Conservation (phyloP, 805 yeast genomes). For the Ogataea trehaloabstinens region DNA sequence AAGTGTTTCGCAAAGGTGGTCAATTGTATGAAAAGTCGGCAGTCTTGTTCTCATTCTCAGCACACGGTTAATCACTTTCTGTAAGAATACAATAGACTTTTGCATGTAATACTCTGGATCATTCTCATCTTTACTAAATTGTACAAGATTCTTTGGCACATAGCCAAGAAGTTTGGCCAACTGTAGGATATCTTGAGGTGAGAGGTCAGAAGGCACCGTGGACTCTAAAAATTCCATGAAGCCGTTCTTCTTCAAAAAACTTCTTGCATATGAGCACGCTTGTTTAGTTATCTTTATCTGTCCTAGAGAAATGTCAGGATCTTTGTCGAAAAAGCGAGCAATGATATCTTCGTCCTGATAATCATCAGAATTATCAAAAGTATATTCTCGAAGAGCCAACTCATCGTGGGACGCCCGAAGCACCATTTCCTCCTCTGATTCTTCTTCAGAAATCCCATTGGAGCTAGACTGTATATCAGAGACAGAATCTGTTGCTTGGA, state of each 20-base stretch:
- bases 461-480: too few relatives aligned
- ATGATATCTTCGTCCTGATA: slow-evolving; percentile 5
- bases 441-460: background rate
- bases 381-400: slow-evolving; percentile 7
- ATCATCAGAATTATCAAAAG: slow-evolving; percentile 4
- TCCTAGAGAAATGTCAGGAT: slow-evolving; percentile 18
- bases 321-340: slow-evolving; percentile 13
- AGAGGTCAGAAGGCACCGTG: slow-evolving; percentile 60
- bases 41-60: slow-evolving; percentile 53
- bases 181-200: slow-evolving; percentile 53
- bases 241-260: slow-evolving; percentile 59
- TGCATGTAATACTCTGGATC: slow-evolving; percentile 18
- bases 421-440: slow-evolving; percentile 1
- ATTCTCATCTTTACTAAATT: slow-evolving; percentile 9
- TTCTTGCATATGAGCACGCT: slow-evolving; percentile 45
- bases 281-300: slow-evolving; percentile 36
- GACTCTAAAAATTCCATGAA: slow-evolving; percentile 48
- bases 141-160: slow-evolving; percentile 21
- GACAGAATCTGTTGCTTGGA: too few relatives aligned
- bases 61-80: slow-evolving; percentile 65
- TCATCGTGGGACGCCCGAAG: slow-evolving; percentile 5
- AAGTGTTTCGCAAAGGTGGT: slow-evolving; percentile 55
- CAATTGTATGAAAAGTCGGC: slow-evolving; percentile 52
- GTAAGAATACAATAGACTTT: slow-evolving; percentile 47
- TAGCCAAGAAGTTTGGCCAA: slow-evolving; percentile 66